These are phyloP conservation scores for Ilyonectria destructans DNA, from an alignment of 2,329 filamentous ascomycete genomes.

Conservation along the genomic window DNA sequence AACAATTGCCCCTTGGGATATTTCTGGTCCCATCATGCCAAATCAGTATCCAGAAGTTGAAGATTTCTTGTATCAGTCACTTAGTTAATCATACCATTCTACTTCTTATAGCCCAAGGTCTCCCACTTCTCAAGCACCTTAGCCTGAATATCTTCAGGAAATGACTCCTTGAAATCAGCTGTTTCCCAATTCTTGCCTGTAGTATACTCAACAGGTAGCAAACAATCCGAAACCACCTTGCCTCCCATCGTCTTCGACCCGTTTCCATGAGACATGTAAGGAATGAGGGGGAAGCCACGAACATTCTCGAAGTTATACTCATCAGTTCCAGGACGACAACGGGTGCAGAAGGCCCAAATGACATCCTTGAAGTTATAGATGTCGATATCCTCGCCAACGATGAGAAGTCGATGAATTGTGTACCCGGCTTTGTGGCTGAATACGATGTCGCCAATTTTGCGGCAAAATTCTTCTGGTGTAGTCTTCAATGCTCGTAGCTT, in stretches of 20 bases:
- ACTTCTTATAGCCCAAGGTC: slow-evolving; percentile 53
- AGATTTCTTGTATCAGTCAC: background rate
- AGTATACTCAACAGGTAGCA: slow-evolving; percentile 62
- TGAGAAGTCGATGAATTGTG: slow-evolving; percentile 61
- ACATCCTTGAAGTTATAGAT: slow-evolving; percentile 63
- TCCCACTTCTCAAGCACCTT: slow-evolving; percentile 51
- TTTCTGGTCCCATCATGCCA: slow-evolving; percentile 41
- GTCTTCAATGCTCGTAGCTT: slow-evolving; percentile 71
- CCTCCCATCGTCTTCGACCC: slow-evolving; percentile 54
- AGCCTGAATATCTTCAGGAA: slow-evolving; percentile 58
- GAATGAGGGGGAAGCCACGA: slow-evolving; percentile 61
- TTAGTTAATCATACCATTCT: background rate
- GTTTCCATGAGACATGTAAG: slow-evolving; percentile 63
- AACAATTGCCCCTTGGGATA: slow-evolving; percentile 31
- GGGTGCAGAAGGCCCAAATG: slow-evolving; percentile 65
- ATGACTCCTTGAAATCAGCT: slow-evolving; percentile 54
- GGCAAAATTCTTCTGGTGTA: slow-evolving; percentile 57
- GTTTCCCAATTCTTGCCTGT: slow-evolving; percentile 52
- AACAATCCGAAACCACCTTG: slow-evolving; percentile 63
- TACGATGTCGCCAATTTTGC: slow-evolving; percentile 60
- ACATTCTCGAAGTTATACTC: slow-evolving; percentile 64
- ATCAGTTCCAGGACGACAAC: slow-evolving; percentile 62
- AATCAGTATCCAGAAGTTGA: slow-evolving; percentile 14
- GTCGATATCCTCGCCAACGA: slow-evolving; percentile 67
- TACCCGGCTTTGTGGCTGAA: slow-evolving; percentile 59